Percentiles rank a stretch among this genome's conserved stretches.
Conservation (phyloP, 805 yeast genomes). For the Wickerhamomyces chambardii region DNA sequence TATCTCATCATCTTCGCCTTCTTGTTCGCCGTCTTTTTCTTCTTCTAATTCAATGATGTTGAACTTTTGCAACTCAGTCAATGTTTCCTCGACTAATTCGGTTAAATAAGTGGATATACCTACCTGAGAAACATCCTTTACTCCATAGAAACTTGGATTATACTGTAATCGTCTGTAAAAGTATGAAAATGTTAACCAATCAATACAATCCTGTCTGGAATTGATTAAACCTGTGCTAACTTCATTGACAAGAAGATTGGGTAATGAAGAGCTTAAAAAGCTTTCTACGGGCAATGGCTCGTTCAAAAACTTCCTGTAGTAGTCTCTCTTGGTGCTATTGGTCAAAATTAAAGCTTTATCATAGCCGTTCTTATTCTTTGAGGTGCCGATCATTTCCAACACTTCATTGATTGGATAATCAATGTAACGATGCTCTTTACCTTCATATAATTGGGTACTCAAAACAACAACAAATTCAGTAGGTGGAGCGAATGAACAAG, state of each 20-base stretch:
- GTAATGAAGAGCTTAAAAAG: slow-evolving; percentile 43
- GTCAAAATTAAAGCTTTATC: slow-evolving; percentile 51
- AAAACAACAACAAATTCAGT: slow-evolving; percentile 51
- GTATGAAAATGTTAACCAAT: slow-evolving; percentile 80
- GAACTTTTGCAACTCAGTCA: slow-evolving; percentile 53
- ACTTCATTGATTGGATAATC: slow-evolving; percentile 61
- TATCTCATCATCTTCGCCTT: slow-evolving; percentile 23
- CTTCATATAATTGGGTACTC: slow-evolving; percentile 69
- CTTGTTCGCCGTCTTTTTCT: slow-evolving; percentile 24
- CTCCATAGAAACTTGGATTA: slow-evolving; percentile 89
- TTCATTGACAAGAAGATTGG: slow-evolving; percentile 66
- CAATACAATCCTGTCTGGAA: slow-evolving; percentile 77
- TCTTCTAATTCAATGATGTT: slow-evolving; percentile 52
- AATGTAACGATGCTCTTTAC: slow-evolving; percentile 58
- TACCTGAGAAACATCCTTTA: slow-evolving; percentile 47
- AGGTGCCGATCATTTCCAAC: slow-evolving; percentile 53
- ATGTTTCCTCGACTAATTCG: slow-evolving; percentile 65
- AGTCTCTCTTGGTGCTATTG: slow-evolving; percentile 40
- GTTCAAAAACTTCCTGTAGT: slow-evolving; percentile 60
- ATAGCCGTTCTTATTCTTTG: slow-evolving; percentile 19
- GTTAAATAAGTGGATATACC: slow-evolving; percentile 81
- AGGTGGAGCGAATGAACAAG: slow-evolving; percentile 37
- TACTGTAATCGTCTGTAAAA: slow-evolving; percentile 72
- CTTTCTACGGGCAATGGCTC: slow-evolving; percentile 86
- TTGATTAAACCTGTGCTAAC: slow-evolving; percentile 57